Conservation (phyloP, 352 stramenopile genomes). For the Phytophthora pinifolia region DNA sequence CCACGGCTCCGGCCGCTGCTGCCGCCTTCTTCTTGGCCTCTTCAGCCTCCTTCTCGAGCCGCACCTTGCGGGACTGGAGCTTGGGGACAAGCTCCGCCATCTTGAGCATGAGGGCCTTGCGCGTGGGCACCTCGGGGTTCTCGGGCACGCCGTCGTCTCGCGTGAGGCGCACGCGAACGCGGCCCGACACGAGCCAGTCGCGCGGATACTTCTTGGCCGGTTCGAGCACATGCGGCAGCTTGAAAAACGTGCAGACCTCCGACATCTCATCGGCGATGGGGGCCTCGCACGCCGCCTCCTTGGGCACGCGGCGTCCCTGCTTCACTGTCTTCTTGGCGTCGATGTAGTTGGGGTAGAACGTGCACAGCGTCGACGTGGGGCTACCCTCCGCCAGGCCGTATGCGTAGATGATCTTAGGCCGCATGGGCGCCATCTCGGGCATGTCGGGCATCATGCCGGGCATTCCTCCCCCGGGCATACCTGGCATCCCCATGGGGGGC, state of each 20-base stretch:
- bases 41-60: conserved; percentile 69
- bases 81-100: conserved; percentile 88
- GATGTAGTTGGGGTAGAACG: conserved; percentile 89
- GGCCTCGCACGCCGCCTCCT: conserved; percentile 63
- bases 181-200: conserved; percentile 72
- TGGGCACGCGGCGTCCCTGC: conserved; percentile 71
- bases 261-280: conserved; percentile 82
- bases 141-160: conserved; percentile 60
- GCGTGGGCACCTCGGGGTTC: conserved; percentile 67
- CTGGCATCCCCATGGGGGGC: conserved; percentile 36
- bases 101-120: conserved; percentile 83
- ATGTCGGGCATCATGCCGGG: conserved; percentile 42
- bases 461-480: conserved; percentile 46
- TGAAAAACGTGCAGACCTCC: conserved; percentile 81
- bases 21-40: conserved; percentile 52
- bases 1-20: conserved; percentile 27
- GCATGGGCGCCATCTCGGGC: conserved; percentile 50
- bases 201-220: conserved; percentile 81
- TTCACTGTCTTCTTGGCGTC: conserved; percentile 83
- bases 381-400: conserved; percentile 62
- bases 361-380: conserved; percentile 60
- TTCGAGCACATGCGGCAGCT: conserved; percentile 82
- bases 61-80: conserved; percentile 76
- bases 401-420: conserved; percentile 67
- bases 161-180: conserved; percentile 71